Percentiles rank a stretch among this genome's conserved stretches.
Conservation (phyloP, 371 early-diverging fungal genomes). For the Syncephalis plumigaleata region DNA sequence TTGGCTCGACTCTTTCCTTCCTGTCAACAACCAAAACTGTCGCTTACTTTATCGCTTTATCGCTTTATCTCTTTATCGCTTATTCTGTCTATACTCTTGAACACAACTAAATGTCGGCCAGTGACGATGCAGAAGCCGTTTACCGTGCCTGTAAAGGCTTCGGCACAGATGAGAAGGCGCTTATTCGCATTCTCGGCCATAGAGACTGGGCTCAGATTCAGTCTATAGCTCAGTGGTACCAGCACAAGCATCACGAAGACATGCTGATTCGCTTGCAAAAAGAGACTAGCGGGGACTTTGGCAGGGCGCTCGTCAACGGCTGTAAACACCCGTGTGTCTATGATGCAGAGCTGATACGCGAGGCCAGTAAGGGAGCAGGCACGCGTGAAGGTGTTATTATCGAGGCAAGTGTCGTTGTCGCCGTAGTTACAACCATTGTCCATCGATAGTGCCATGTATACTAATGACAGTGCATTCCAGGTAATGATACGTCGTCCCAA, state of each 20-base stretch:
- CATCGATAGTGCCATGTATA: too few species aligned
- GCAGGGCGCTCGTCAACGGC: conserved; percentile 8
- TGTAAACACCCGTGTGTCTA: conserved; percentile 9
- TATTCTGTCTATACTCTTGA: too few species aligned
- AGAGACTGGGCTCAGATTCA: neutral
- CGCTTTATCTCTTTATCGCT: too few species aligned
- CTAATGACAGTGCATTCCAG: too few species aligned
- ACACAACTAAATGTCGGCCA: conserved; percentile 4
- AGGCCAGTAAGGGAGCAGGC: conserved; percentile 11
- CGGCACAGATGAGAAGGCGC: conserved; percentile 22
- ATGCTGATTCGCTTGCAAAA: conserved; percentile 10
- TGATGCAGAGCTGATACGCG: conserved; percentile 11
- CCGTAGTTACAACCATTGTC: too few species aligned
- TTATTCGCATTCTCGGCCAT: conserved; percentile 12
- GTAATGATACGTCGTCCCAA: neutral
- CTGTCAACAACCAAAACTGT: too few species aligned
- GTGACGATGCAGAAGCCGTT: conserved; percentile 21
- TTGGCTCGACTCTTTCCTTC: too few species aligned
- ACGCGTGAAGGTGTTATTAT: conserved; percentile 11
- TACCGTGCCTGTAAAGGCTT: conserved; percentile 25
- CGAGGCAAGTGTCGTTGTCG: neutral
- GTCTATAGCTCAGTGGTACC: too few species aligned
- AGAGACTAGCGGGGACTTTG: conserved; percentile 13
- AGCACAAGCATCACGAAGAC: conserved; percentile 6
- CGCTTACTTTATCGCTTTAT: too few species aligned